phyloP scores from a whole-genome alignment of 345 rosid genomes.

The Isatis tinctoria region DNA sequence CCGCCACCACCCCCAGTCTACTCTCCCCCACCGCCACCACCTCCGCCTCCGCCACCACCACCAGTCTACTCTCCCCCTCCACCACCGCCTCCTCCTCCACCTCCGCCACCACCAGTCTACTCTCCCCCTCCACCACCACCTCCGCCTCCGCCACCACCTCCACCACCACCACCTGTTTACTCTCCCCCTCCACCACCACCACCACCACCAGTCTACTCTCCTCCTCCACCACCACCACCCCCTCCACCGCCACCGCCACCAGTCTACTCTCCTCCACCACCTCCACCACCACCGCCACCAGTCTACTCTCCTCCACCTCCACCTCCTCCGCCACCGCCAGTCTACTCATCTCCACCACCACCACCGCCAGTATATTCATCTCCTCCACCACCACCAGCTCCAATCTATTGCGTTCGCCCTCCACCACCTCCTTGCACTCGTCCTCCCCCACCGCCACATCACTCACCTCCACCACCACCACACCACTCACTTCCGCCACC shows the following conservation, averaged over 20 bases:
- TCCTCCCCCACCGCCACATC: slow-evolving; percentile 9
- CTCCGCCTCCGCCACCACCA: slow-evolving; percentile 40
- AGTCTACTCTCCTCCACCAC: background rate
- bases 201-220: slow-evolving; percentile 34
- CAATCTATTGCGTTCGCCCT: slow-evolving; percentile 28
- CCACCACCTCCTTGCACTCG: slow-evolving; percentile 28
- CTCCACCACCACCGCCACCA: slow-evolving; percentile 9
- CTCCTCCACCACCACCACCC: slow-evolving; percentile 39
- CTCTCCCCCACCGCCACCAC: background rate
- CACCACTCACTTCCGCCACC: slow-evolving; percentile 31
- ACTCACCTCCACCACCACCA: background rate
- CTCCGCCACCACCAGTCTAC: slow-evolving; percentile 13
- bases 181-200: slow-evolving; percentile 33
- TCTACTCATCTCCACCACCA: slow-evolving; percentile 25
- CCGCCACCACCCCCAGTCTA: slow-evolving; percentile 16
- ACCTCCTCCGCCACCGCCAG: slow-evolving; percentile 31
- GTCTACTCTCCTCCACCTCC: slow-evolving; percentile 14
- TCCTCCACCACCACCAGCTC: slow-evolving; percentile 23
- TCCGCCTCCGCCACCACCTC: background rate
- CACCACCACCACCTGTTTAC: background rate
- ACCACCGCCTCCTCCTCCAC: slow-evolving; percentile 18
- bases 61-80: slow-evolving; percentile 33
- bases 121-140: slow-evolving; percentile 33
- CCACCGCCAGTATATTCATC: slow-evolving; percentile 34
- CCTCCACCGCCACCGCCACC: slow-evolving; percentile 42